Conservation (phyloP, 1,284 basidiomycete genomes). For the Moesziomyces sp. region DNA sequence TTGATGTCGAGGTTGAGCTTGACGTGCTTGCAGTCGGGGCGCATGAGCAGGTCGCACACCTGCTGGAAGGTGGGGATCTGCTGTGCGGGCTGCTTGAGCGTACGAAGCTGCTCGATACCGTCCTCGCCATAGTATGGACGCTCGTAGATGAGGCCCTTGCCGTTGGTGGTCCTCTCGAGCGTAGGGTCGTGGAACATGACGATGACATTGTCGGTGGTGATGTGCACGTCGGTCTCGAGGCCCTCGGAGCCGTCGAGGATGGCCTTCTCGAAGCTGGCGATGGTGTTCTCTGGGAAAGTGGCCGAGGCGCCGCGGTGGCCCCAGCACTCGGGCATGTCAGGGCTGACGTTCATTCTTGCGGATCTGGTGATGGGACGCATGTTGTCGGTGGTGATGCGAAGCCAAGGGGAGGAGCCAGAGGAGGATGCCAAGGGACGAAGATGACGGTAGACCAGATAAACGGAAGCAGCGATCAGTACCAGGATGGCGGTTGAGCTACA, state of each 20-base stretch:
- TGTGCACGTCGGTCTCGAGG: slow-evolving; percentile 84
- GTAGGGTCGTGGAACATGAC: slow-evolving; percentile 95
- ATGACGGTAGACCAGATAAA: slow-evolving; percentile 29
- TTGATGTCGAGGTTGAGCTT: slow-evolving; percentile 81
- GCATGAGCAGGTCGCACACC: slow-evolving; percentile 64
- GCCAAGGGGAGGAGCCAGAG: slow-evolving; percentile 1
- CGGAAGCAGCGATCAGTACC: slow-evolving; percentile 34
- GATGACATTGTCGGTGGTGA: slow-evolving; percentile 87
- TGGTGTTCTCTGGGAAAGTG: slow-evolving; percentile 67
- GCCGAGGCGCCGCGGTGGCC: slow-evolving; percentile 67
- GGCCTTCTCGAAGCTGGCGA: slow-evolving; percentile 65
- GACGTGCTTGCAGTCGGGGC: slow-evolving; percentile 62
- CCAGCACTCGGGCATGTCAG: slow-evolving; percentile 61
- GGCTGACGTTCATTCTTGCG: slow-evolving; percentile 46
- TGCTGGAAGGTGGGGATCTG: slow-evolving; percentile 66
- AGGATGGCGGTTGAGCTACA: slow-evolving; percentile 17
- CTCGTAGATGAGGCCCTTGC: slow-evolving; percentile 71
- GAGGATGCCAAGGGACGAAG: slow-evolving; percentile 4
- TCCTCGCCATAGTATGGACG: slow-evolving; percentile 70
- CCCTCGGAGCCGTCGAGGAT: slow-evolving; percentile 66
- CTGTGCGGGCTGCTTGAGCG: slow-evolving; percentile 78
- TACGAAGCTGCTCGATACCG: slow-evolving; percentile 85
- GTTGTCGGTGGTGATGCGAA: slow-evolving; percentile 4
- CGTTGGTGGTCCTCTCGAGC: slow-evolving; percentile 72
- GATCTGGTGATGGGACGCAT: slow-evolving; percentile 60